Evolutionary conservation across 768 basidiomycete species (phyloP), one percentile per base, ranked within the genome.

Genomic region (Naganishia vaughanmartiniae): DNA sequence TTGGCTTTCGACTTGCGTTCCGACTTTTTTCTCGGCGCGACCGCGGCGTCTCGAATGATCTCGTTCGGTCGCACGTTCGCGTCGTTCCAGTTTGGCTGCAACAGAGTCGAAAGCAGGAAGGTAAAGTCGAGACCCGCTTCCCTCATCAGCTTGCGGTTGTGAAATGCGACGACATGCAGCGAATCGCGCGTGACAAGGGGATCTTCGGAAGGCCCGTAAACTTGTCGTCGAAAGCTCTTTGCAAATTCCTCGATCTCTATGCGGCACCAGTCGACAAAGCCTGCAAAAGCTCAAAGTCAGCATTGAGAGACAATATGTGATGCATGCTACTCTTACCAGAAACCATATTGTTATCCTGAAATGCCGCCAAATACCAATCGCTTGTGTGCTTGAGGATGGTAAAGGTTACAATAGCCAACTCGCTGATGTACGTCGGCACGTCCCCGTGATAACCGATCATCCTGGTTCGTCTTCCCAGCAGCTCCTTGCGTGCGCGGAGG

Each of bases 331-430:
- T 84, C 91, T 73, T 75, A 95, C 95, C 87, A 70, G 92, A 94
- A 0, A 95, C 90, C 72, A 91, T 91, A 74, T 93, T 89, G 78
- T 96, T 93, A 81, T 97, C 96, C 80, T 89, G 91, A 82, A 96
- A 99, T 69, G 92, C 93, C 0, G 90, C 89, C 74, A 97, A 84
- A 81, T 92, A 99, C 96, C 96, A 99, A 82, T 99, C 95, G 17
- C 92, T 92, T 0, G 94, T 96, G 77, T 98, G 92, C 79, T 96
- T 94, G 79, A 99, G 90, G 0, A 91, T 89, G 0, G 93, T 96
- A 76, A 98, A 98, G 70, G 89, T 87, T 0, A 98, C 91, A 51
- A 93, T 85, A 2, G 92, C 87, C 39, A 98, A 84, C 76, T 97
- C 92, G 39, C 87, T 89, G 57, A 98, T 86, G 76, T 95, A 98